Evolutionary conservation across 495 filamentous ascomycete species (phyloP).

Genomic region (Xylaria cubensis): DNA sequence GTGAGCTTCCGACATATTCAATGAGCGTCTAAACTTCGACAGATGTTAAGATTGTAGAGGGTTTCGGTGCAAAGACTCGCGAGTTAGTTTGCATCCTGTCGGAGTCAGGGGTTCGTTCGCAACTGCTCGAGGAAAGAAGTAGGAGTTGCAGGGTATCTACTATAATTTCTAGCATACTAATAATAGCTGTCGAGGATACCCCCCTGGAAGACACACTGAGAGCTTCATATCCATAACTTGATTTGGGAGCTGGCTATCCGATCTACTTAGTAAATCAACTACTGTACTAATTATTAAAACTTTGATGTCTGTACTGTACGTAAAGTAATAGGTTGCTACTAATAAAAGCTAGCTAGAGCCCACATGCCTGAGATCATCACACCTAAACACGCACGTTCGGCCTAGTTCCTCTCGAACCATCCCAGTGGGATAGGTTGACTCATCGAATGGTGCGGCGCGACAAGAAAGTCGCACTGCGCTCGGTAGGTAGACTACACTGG

Average conservation of each 20-base stretch:
- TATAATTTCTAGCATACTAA: slow-evolving; percentile 3
- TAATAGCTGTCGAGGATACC: not conserved
- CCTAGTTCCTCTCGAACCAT: not conserved
- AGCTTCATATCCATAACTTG: not conserved
- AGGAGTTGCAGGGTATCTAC: not conserved
- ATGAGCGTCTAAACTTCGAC: not conserved
- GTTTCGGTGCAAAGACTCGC: not conserved
- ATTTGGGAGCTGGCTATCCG: not conserved
- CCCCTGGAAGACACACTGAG: not conserved
- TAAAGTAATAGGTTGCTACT: not conserved
- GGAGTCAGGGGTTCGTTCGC: too few relatives aligned
- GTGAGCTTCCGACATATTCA: not conserved
- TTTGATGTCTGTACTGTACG: not conserved
- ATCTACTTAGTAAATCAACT: not conserved
- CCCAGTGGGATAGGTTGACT: not conserved
- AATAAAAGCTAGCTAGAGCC: not conserved
- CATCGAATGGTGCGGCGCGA: not conserved
- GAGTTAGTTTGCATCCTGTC: not conserved
- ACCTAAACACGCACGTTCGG: not conserved
- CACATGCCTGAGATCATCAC: not conserved
- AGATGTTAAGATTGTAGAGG: not conserved
- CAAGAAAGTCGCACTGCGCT: too few relatives aligned
- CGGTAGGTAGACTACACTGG: not conserved
- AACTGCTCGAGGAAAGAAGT: not conserved
- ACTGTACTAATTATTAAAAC: too few relatives aligned